Base-by-base conservation (phyloP, 2,329 filamentous ascomycete species). In the Neonectria coccinea region DNA sequence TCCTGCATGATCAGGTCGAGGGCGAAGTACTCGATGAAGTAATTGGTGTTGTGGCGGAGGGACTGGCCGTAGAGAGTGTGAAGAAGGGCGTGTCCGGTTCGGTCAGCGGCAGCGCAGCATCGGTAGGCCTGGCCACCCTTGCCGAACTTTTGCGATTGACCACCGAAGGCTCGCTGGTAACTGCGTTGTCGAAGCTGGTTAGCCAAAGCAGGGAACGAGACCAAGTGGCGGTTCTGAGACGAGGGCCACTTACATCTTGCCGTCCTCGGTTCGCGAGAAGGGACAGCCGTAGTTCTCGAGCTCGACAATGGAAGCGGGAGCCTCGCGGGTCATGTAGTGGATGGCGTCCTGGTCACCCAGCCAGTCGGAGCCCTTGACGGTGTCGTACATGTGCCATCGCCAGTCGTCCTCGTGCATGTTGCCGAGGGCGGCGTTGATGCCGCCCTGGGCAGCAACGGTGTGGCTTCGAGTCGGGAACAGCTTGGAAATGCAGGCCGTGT, bases 301-400 rank as follows among this genome's bases (percentile, higher is more conserved):
- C 83, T 97, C 94, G 78, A 97, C 92, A 73, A 97, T 94, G 72
- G 92, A 95, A 66, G 91, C 90, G 36, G 94, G 94, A 67, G 94
- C 94, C 84, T 97, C 94, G 77, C 94, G 89, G 76, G 94, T 97
- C 94, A 97, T 97, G 85, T 97, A 97, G 84, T 97, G 94, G 78
- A 97, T 97, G 70, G 94, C 94, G 79, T 97, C 94, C 83, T 97
- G 94, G 81, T 97, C 94, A 81, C 94, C 94, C 56, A 97, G 89
- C 94, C 94, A 97, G 85, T 97, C 94, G 71, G 93, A 97, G 71
- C 94, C 94, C 86, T 97, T 97, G 79, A 97, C 94, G 47, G 94
- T 97, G 81, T 97, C 94, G 86, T 97, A 97, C 94, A 97, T 97
- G 84, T 97, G 94, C 94, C 94, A 97, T 86, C 94, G 90, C 94